A percentile compares a stretch with the other conserved stretches of the same genome.
phyloP scores from a whole-genome alignment of 345 rosid genomes.

The Hibiscus trionum region DNA sequence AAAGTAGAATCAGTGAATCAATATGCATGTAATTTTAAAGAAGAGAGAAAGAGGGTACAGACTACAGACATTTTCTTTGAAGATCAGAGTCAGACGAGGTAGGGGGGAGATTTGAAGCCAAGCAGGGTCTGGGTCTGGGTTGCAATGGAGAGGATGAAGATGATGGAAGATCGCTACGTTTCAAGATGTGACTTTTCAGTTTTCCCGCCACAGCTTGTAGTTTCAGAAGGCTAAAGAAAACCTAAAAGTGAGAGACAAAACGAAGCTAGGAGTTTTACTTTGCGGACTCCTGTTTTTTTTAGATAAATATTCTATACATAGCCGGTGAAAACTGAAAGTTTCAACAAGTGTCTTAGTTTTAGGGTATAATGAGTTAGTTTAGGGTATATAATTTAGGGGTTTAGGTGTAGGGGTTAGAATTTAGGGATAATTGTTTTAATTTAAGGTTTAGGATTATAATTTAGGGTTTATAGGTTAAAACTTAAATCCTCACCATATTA shows the following conservation, averaged over 20 bases:
- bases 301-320: too few relatives aligned
- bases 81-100: neutral
- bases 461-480: too few relatives aligned
- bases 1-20: constrained; percentile 48
- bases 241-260: neutral
- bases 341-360: too few relatives aligned
- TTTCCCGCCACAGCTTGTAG: neutral
- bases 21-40: too few relatives aligned
- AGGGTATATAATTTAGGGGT: too few relatives aligned
- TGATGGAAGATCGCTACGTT: neutral
- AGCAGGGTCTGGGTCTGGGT: neutral
- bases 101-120: neutral
- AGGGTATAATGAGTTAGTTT: too few relatives aligned
- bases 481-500: too few relatives aligned
- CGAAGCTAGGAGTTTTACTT: neutral
- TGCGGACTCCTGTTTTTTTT: neutral
- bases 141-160: neutral
- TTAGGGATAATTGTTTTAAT: too few relatives aligned
- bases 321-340: too few relatives aligned
- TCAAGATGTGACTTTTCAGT: neutral
- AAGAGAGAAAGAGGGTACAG: too few relatives aligned
- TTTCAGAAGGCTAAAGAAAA: neutral
- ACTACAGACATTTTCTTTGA: constrained; percentile 23
- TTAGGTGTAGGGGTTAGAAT: too few relatives aligned
- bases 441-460: too few relatives aligned